phyloP scores from a whole-genome alignment of 2,329 filamentous ascomycete genomes.

The Scorias spongiosa region DNA sequence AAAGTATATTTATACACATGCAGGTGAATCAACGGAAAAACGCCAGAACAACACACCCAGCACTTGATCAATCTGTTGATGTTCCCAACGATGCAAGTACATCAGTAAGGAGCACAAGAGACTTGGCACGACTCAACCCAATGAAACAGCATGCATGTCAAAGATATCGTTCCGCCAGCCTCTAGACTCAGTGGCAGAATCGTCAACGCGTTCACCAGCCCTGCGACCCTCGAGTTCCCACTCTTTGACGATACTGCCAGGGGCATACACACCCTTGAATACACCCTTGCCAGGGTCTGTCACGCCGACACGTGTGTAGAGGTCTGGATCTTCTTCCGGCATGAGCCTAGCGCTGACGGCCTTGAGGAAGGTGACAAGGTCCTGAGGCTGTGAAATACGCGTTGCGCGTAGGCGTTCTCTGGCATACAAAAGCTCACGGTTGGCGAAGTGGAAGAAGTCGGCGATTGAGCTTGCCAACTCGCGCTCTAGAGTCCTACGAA shows the following conservation, averaged over 20 bases:
- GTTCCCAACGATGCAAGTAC: too few species aligned
- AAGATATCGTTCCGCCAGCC: slow-evolving; percentile 86
- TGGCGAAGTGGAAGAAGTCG: slow-evolving; percentile 54
- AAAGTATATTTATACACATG: too few species aligned
- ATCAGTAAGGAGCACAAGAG: too few species aligned
- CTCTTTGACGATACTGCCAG: slow-evolving; percentile 76
- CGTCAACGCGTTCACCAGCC: slow-evolving; percentile 59
- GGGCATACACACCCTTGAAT: slow-evolving; percentile 75
- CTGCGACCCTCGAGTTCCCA: slow-evolving; percentile 66
- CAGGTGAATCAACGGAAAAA: too few species aligned
- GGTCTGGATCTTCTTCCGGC: slow-evolving; percentile 57
- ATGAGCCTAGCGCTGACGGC: slow-evolving; percentile 64
- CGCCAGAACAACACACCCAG: too few species aligned
- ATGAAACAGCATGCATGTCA: slow-evolving; percentile 24
- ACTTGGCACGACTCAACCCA: slow-evolving; percentile 2
- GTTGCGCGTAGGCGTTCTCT: slow-evolving; percentile 76
- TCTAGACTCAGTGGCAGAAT: slow-evolving; percentile 41
- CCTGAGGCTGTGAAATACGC: slow-evolving; percentile 63
- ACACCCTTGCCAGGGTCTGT: slow-evolving; percentile 44
- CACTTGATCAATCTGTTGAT: too few species aligned
- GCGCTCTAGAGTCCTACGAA: slow-evolving; percentile 64
- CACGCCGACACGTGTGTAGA: slow-evolving; percentile 60
- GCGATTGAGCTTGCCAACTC: slow-evolving; percentile 60
- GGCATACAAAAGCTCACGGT: slow-evolving; percentile 75
- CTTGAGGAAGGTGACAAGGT: slow-evolving; percentile 67